A percentile compares a stretch with the other conserved stretches of the same genome.
These are phyloP conservation scores for Aphanocladium album DNA, from an alignment of 2,329 filamentous ascomycete species.

Conservation along the genomic window DNA sequence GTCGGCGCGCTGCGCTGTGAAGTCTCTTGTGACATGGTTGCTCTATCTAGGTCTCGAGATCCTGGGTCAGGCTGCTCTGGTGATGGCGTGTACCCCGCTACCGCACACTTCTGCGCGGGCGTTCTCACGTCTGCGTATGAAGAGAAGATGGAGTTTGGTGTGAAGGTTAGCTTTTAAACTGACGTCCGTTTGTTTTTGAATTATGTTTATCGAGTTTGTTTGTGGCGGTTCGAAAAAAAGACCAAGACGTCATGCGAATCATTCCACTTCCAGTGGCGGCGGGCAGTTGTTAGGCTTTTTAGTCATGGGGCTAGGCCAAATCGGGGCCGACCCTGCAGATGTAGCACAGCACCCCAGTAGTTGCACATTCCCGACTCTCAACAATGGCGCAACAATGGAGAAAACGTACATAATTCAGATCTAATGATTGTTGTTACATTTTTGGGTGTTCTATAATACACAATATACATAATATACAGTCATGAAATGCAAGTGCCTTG, in stretches of 20 bases:
- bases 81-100: neutral
- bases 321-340: neutral
- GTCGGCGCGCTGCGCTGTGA: conserved; percentile 25
- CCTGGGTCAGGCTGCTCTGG: neutral
- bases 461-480: neutral
- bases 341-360: neutral
- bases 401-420: too few species aligned
- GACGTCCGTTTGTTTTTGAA: neutral
- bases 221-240: neutral
- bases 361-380: neutral
- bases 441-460: neutral
- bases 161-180: neutral
- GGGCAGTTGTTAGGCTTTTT: neutral
- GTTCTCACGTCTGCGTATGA: neutral
- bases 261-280: neutral
- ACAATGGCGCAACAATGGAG: neutral
- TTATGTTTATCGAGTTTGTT: neutral
- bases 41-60: neutral
- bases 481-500: neutral
- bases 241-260: conserved; percentile 2
- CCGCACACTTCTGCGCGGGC: neutral
- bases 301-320: neutral
- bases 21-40: conserved; percentile 26
- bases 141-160: neutral
- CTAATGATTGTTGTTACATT: neutral